Evolutionary conservation across 1,139 yeast genomes (phyloP).

Genomic region (Pichia sp.): DNA sequence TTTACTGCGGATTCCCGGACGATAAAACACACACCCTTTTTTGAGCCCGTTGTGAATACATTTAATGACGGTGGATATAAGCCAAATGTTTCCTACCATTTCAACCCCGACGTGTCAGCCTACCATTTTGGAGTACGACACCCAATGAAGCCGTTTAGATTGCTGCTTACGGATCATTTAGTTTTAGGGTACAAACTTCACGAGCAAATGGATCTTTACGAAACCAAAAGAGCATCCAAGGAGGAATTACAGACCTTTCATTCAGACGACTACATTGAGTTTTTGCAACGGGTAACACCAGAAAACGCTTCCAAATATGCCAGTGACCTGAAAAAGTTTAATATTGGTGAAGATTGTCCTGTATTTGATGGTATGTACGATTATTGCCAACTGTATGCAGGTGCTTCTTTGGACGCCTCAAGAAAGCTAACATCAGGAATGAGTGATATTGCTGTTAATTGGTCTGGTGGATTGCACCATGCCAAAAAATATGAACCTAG

Average conservation of each 20-base stretch:
- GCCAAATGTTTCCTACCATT: slow-evolving; percentile 77
- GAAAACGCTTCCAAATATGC: slow-evolving; percentile 80
- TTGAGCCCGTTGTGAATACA: slow-evolving; percentile 32
- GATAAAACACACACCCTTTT: slow-evolving; percentile 48
- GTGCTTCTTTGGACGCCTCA: slow-evolving; percentile 97
- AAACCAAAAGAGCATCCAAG: slow-evolving; percentile 73
- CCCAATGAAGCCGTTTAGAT: slow-evolving; percentile 97
- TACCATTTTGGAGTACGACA: slow-evolving; percentile 89
- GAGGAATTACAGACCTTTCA: slow-evolving; percentile 78
- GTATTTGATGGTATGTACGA: slow-evolving; percentile 95
- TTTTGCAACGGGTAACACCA: slow-evolving; percentile 74
- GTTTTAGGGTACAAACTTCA: slow-evolving; percentile 80
- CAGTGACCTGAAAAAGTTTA: slow-evolving; percentile 87
- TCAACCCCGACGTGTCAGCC: slow-evolving; percentile 71
- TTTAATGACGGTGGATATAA: slow-evolving; percentile 29
- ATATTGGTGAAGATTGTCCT: slow-evolving; percentile 97
- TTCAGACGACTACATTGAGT: slow-evolving; percentile 79
- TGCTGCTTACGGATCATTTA: slow-evolving; percentile 89
- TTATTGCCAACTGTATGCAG: slow-evolving; percentile 89
- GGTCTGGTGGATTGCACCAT: slow-evolving; percentile 97
- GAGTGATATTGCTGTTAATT: slow-evolving; percentile 92
- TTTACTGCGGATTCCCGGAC: slow-evolving; percentile 52
- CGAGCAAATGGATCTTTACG: slow-evolving; percentile 83
- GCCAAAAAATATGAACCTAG: slow-evolving; percentile 94
- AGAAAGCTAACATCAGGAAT: slow-evolving; percentile 87